Base-by-base conservation (phyloP, 169 alveolate species). In the Eimeria brunetti region DNA sequence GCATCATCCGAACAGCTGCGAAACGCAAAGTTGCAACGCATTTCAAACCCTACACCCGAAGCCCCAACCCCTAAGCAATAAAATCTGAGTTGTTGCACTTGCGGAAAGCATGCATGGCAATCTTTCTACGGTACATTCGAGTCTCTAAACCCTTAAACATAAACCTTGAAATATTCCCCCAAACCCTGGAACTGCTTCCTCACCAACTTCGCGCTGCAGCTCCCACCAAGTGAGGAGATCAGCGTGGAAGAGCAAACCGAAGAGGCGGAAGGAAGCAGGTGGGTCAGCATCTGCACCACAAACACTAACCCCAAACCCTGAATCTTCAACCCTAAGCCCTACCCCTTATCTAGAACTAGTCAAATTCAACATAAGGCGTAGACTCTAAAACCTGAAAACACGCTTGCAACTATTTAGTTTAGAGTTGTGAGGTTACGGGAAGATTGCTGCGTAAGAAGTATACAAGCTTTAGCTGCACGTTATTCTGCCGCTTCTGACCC, bases 141-240 rank as follows among this genome's bases (percentile, higher is more conserved):
- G 49, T 49, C 69, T 5, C 71, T n/a, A 49, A 80, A 80, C 71
- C 51, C 69, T 51, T 18, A n/a, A 80, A 24, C 44, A 20, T 11
- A 80, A 80, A 51, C n/a, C n/a, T n/a, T n/a, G n/a, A n/a, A n/a
- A n/a, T n/a, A n/a, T n/a, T n/a, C n/a, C 67, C 22, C 89, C 24
- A 80, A 80, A 76, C 56, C 64, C 86, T 76, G 9, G 33, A 44
- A 49, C 33, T n/a, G 27, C 33, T 24, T 33, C 18, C 96, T 56
- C 41, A 94, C 96, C 96, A 14, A 89, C 89, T 62, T 95, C 96
- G 33, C 96, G 73, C 83, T 89, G 51, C 78, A 86, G 95, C n/a
- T 95, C 95, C 96, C 96, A 95, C 89, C 89, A 69, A 58, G 86
- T 90, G 20, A 85, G 96, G 49, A 85, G 84, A 67, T 92, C 94